phyloP scores from a whole-genome alignment of 2,329 filamentous ascomycete genomes.

The Xylogone sp. region DNA sequence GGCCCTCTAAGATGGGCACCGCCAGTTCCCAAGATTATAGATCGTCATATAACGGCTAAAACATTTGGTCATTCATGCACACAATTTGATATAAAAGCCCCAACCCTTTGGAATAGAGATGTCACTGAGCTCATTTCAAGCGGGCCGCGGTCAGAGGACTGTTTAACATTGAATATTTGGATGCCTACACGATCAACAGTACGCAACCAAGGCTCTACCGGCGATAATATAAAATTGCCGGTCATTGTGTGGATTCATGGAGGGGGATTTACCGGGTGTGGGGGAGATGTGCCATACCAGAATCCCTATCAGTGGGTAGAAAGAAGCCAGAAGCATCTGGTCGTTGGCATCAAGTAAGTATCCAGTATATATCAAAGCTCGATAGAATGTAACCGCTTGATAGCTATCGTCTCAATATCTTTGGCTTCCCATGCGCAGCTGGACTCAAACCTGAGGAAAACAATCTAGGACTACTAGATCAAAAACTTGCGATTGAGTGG shows the following conservation, averaged over 20 bases:
- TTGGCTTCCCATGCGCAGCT: conserved; percentile 19
- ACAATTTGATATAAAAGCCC: conserved; percentile 9
- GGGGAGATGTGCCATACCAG: conserved; percentile 13
- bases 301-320: conserved; percentile 14
- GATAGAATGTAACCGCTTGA: no score
- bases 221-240: conserved; percentile 20
- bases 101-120: conserved; percentile 11
- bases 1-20: conserved; percentile 32
- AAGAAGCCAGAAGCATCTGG: conserved; percentile 18
- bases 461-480: conserved; percentile 52
- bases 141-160: conserved; percentile 27
- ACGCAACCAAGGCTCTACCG: background rate
- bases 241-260: conserved; percentile 41
- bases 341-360: conserved; percentile 30
- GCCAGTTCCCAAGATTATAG: conserved; percentile 17
- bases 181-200: conserved; percentile 12
- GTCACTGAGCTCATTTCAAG: conserved; percentile 10
- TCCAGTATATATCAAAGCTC: conserved; percentile 17
- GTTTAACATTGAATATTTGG: conserved; percentile 34
- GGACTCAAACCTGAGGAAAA: conserved; percentile 12
- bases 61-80: conserved; percentile 14
- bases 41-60: conserved; percentile 11
- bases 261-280: conserved; percentile 29
- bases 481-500: conserved; percentile 55
- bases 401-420: conserved; percentile 30